phyloP scores from a whole-genome alignment of 345 rosid species.

The Kernera saxatilis region DNA sequence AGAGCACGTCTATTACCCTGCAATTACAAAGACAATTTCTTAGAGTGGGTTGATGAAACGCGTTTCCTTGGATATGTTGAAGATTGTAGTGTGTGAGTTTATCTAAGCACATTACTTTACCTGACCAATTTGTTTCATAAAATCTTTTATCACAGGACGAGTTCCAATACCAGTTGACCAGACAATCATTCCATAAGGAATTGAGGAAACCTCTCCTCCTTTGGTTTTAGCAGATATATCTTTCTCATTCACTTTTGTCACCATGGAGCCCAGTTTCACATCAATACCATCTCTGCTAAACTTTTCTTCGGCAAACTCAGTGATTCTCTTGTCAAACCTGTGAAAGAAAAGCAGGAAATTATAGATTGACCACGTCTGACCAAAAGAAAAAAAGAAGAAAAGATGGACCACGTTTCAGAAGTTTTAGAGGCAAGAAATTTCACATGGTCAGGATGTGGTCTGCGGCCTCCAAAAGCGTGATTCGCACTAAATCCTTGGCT shows the following conservation, averaged over 20 bases:
- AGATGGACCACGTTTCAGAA: neutral
- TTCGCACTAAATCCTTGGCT: constrained; percentile 52
- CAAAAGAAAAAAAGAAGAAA: too few relatives aligned
- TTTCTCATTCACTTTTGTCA: constrained; percentile 62
- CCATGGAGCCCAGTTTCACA: constrained; percentile 93
- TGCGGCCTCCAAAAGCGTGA: constrained; percentile 92
- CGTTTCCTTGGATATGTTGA: neutral
- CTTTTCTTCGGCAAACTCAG: constrained; percentile 88
- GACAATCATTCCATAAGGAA: constrained; percentile 93
- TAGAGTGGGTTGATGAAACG: neutral
- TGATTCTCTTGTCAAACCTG: constrained; percentile 99
- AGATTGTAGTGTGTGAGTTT: neutral
- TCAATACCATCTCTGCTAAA: constrained; percentile 87
- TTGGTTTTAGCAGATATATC: constrained; percentile 77
- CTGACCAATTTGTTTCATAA: constrained; percentile 95
- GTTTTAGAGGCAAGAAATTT: constrained; percentile 14
- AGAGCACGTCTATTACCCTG: constrained; percentile 86
- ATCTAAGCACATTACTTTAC: constrained; percentile 33
- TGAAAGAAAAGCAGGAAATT: constrained; percentile 17
- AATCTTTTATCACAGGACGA: constrained; percentile 72
- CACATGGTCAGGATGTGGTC: constrained; percentile 94
- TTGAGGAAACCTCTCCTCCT: constrained; percentile 51
- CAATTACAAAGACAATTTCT: neutral
- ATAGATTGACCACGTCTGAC: too few relatives aligned
- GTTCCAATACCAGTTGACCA: constrained; percentile 99